Percentiles rank a stretch among this genome's conserved stretches.
These are phyloP conservation scores for Boletus insuetus DNA, from an alignment of 768 basidiomycete species.

Conservation along the genomic window DNA sequence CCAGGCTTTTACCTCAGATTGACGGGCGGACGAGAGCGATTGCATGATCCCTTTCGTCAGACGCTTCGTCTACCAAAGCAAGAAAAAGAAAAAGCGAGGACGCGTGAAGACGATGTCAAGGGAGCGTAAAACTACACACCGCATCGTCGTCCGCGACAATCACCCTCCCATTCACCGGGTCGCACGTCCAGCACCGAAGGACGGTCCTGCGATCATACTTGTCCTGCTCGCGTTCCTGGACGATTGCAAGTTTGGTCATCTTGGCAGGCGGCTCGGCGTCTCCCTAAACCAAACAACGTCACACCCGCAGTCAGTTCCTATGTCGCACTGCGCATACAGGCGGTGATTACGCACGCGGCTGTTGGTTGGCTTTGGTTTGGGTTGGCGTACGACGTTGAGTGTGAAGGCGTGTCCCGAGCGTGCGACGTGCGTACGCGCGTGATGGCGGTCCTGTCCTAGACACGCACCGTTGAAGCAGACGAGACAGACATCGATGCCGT, in stretches of 20 bases:
- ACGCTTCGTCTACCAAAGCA: slow-evolving; percentile 42
- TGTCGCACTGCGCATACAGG: too few relatives aligned
- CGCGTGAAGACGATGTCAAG: neutral
- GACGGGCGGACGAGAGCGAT: slow-evolving; percentile 84
- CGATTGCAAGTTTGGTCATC: slow-evolving; percentile 86
- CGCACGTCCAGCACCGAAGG: slow-evolving; percentile 78
- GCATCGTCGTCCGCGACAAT: slow-evolving; percentile 38
- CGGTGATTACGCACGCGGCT: slow-evolving; percentile 54
- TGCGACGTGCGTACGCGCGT: slow-evolving; percentile 68
- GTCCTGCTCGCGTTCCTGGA: slow-evolving; percentile 85
- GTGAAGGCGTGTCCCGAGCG: slow-evolving; percentile 75
- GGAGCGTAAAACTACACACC: slow-evolving; percentile 20
- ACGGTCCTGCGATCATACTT: slow-evolving; percentile 68
- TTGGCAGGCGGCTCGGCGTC: slow-evolving; percentile 85
- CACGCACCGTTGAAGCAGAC: slow-evolving; percentile 95
- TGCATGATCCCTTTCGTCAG: slow-evolving; percentile 70
- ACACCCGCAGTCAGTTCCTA: neutral
- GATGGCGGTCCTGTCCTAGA: slow-evolving; percentile 56
- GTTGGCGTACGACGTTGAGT: slow-evolving; percentile 74
- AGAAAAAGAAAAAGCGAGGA: too few relatives aligned
- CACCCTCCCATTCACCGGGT: slow-evolving; percentile 45
- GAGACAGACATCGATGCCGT: slow-evolving; percentile 88
- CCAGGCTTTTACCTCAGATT: slow-evolving; percentile 96
- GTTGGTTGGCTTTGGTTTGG: slow-evolving; percentile 49
- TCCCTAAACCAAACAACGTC: slow-evolving; percentile 38